These are phyloP conservation scores for Petunia secreta DNA, from an alignment of 257 asterid species.

Conservation along the genomic window DNA sequence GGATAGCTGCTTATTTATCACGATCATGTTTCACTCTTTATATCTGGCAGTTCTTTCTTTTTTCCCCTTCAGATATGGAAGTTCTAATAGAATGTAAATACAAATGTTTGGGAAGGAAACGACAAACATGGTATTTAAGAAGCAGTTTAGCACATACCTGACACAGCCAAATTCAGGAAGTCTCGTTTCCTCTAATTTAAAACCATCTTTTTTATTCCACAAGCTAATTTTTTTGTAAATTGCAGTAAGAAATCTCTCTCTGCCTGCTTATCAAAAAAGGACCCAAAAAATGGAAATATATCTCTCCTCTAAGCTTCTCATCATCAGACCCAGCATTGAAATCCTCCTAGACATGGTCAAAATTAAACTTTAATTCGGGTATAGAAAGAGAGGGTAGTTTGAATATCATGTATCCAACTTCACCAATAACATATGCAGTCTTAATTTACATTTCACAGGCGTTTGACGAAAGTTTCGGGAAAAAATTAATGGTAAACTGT, in stretches of 20 bases:
- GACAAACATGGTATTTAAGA: background rate
- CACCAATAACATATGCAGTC: background rate
- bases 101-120: too few species aligned
- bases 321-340: background rate
- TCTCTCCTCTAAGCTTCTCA: too few species aligned
- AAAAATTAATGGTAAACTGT: background rate
- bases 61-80: too few species aligned
- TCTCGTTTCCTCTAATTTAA: background rate
- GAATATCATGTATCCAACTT: background rate
- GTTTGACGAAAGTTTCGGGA: background rate
- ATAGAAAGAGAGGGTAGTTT: background rate
- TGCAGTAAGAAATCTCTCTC: too few species aligned
- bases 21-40: too few species aligned
- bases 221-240: too few species aligned
- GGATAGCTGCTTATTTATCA: background rate
- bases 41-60: too few species aligned
- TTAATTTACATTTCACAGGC: background rate
- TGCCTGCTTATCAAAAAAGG: too few species aligned
- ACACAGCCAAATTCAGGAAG: slow-evolving; percentile 3
- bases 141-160: background rate
- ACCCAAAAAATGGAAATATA: too few species aligned
- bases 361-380: background rate
- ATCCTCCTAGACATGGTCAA: background rate
- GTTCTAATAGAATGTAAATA: too few species aligned
- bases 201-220: too few species aligned